phyloP scores from a whole-genome alignment of 257 asterid species.

The Nicotiana noctiflora region DNA sequence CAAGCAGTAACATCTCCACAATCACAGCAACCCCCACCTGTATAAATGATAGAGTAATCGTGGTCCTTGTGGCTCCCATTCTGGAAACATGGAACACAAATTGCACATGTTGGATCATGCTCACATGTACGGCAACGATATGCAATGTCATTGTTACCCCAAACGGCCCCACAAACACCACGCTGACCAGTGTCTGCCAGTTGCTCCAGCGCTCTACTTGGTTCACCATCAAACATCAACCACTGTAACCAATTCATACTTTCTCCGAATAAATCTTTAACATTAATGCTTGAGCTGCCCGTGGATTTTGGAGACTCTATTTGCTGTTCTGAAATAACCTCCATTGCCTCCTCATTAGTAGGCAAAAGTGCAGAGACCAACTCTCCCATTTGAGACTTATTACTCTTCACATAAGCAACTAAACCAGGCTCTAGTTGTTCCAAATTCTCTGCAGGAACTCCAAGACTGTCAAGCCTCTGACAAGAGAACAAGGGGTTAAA shows the following conservation, averaged over 20 bases:
- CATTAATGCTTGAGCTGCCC: conserved; percentile 17
- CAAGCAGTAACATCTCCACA: conserved; percentile 99
- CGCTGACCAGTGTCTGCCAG: conserved; percentile 60
- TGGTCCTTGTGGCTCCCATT: conserved; percentile 92
- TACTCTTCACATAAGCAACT: conserved; percentile 50
- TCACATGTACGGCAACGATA: conserved; percentile 89
- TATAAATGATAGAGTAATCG: conserved; percentile 80
- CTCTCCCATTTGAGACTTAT: conserved; percentile 33
- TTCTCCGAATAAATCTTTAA: conserved; percentile 40
- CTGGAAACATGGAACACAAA: conserved; percentile 93
- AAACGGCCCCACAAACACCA: conserved; percentile 95
- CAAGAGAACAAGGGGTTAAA: conserved; percentile 4
- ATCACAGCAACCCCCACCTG: conserved; percentile 98
- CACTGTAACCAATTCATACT: conserved; percentile 79
- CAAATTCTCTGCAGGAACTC: conserved; percentile 48
- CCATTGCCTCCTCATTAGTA: conserved; percentile 41
- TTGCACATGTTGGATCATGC: conserved; percentile 96
- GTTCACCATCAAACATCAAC: conserved; percentile 89
- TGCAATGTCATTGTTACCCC: conserved; percentile 91
- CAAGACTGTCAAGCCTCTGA: conserved; percentile 77
- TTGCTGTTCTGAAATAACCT: conserved; percentile 23
- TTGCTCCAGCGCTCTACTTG: conserved; percentile 42
- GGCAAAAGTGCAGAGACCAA: conserved; percentile 68
- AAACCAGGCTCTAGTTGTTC: conserved; percentile 48
- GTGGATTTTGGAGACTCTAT: conserved; percentile 19